phyloP scores from a whole-genome alignment of 352 stramenopile species.

The Pythium guiyangense region DNA sequence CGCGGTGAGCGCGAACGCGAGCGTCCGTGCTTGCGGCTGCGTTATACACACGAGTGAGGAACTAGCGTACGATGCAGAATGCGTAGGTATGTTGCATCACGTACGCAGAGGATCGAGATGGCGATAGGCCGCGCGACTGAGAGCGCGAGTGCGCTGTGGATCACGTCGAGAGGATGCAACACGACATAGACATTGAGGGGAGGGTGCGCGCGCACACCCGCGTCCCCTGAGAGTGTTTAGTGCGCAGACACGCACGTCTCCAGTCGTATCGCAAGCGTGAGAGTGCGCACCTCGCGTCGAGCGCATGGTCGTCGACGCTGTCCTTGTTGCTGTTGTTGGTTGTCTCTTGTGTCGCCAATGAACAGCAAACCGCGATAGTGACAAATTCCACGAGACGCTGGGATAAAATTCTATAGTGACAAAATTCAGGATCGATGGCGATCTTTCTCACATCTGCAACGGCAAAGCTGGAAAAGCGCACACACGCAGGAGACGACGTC shows the following conservation, averaged over 20 bases:
- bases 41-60: not conserved
- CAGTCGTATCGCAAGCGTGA: not conserved
- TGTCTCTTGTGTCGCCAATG: too few species aligned
- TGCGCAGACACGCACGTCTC: too few species aligned
- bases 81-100: not conserved
- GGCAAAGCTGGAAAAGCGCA: not conserved
- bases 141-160: conserved; percentile 23
- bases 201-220: not conserved
- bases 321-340: too few species aligned
- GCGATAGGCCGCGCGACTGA: conserved; percentile 20
- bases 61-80: not conserved
- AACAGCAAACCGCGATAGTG: too few species aligned
- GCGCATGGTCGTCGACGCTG: not conserved
- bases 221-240: conserved; percentile 14
- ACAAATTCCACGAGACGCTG: too few species aligned
- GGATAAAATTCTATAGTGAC: not conserved
- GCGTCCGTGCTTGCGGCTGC: not conserved
- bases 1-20: conserved; percentile 2
- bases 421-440: not conserved
- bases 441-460: not conserved
- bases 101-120: conserved; percentile 15
- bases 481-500: not conserved
- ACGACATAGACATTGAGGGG: too few species aligned
- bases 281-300: not conserved
- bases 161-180: conserved; percentile 2